Conservation (phyloP, 1,284 basidiomycete genomes). For the Rhodotorula sp. region DNA sequence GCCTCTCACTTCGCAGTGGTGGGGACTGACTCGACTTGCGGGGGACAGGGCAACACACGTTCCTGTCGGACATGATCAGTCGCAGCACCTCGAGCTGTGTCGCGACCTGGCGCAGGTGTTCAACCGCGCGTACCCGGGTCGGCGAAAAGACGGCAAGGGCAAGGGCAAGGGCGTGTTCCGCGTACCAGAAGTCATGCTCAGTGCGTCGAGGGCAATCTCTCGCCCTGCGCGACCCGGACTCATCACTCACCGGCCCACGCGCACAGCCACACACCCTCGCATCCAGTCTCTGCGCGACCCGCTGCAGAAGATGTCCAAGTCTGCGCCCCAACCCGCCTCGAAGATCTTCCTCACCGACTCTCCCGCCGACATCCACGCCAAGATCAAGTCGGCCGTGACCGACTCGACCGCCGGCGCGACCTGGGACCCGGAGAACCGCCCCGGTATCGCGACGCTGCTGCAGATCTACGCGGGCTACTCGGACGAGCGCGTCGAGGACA, state of each 20-base stretch:
- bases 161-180: slow-evolving; percentile 62
- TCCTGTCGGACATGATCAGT: slow-evolving; percentile 93
- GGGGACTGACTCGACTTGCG: neutral
- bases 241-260: accelerated
- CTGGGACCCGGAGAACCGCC: slow-evolving; percentile 73
- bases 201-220: slow-evolving; percentile 57
- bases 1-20: accelerated
- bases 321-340: slow-evolving; percentile 73
- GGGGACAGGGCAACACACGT: slow-evolving; percentile 67
- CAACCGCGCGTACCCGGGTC: slow-evolving; percentile 60
- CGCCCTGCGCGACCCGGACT: neutral
- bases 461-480: slow-evolving; percentile 64
- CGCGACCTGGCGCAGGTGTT: slow-evolving; percentile 81
- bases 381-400: slow-evolving; percentile 80
- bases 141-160: slow-evolving; percentile 21
- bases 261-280: slow-evolving; percentile 65
- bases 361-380: slow-evolving; percentile 62
- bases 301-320: slow-evolving; percentile 92
- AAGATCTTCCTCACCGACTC: slow-evolving; percentile 84
- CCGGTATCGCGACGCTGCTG: slow-evolving; percentile 81
- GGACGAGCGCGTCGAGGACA: slow-evolving; percentile 56
- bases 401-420: slow-evolving; percentile 72
- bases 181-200: slow-evolving; percentile 70
- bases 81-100: slow-evolving; percentile 86
- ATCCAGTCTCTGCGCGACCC: slow-evolving; percentile 81